Conservation (phyloP, 345 rosid species). For the Eucalyptus caleyi region DNA sequence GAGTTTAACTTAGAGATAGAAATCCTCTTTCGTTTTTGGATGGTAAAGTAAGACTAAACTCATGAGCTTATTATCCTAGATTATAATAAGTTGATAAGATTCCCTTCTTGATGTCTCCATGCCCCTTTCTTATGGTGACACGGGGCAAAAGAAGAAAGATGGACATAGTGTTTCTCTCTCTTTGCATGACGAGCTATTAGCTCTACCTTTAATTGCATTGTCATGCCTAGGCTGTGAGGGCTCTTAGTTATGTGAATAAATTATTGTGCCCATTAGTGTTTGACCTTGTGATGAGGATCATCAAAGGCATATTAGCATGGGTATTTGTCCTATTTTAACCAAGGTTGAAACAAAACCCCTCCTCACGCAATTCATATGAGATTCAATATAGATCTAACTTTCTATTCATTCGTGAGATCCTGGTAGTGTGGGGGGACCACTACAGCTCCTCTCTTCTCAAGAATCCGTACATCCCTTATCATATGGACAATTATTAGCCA, state of each 20-base stretch:
- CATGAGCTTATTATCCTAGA: not conserved
- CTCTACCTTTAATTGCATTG: not conserved
- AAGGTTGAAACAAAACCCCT: not conserved
- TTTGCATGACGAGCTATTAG: not conserved
- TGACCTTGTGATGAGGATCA: not conserved
- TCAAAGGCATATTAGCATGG: not conserved
- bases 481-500: too few relatives aligned
- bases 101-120: not conserved
- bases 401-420: not conserved
- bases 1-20: not conserved
- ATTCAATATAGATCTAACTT: not conserved
- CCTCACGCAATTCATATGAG: not conserved
- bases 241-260: not conserved
- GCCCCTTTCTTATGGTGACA: not conserved
- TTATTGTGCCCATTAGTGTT: too few relatives aligned
- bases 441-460: not conserved
- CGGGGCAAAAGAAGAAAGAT: not conserved
- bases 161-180: not conserved
- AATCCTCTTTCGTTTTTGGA: not conserved
- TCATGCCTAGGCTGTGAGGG: not conserved
- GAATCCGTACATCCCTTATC: not conserved
- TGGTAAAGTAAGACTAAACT: not conserved
- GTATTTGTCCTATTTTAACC: not conserved
- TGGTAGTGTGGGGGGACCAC: not conserved
- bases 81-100: not conserved